Base-by-base conservation (phyloP, 345 rosid species). In the Cardamine occulta region DNA sequence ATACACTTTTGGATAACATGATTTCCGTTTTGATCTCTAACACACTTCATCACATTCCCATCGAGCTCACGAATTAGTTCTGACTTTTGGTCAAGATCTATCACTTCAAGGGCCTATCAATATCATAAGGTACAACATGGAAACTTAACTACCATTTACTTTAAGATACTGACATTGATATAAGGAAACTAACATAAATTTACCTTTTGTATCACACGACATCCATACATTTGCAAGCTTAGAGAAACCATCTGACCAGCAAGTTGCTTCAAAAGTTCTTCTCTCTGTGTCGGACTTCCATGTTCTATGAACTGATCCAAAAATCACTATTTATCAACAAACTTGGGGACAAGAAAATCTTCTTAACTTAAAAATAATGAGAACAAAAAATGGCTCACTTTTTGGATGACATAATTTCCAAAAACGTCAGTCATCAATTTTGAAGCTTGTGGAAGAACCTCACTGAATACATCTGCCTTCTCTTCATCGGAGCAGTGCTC, bases 201-300 rank as follows among this genome's bases (percentile, higher is more conserved):
- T 79, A 93, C 99, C 98, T 96, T 96, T 74, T 96, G 98, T 79
- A 96, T 93, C 71, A 96, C 99, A 68, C 99, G 97, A 58, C 99
- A 93, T 58, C 99, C 99, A 80, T 96, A 96, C 99, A 96, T 96
- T 81, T 96, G 99, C 79, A 96, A 78, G 82, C 99, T 90, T 81
- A 96, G 82, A 66, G 88, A 84, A 80, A 96, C 71, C 85, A 93
- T 87, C 81, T 93, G 93, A 69, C 97, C 97, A 72, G 81, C 78
- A 80, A 96, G 94, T 72, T 93, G 93, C 85, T 82, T 80, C n/a
- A 93, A 91, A 56, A 96, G 97, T 74, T 91, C 93, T 80, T 87
- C 88, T 65, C 98, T 87, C 82, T 96, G 98, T 57, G 83, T 88
- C 11, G 84, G 82, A 60, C 84, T 90, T 82, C 99, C 99, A 85